These are phyloP conservation scores for Alloteropsis angusta DNA, from an alignment of 202 grass and related monocot species.

Conservation along the genomic window DNA sequence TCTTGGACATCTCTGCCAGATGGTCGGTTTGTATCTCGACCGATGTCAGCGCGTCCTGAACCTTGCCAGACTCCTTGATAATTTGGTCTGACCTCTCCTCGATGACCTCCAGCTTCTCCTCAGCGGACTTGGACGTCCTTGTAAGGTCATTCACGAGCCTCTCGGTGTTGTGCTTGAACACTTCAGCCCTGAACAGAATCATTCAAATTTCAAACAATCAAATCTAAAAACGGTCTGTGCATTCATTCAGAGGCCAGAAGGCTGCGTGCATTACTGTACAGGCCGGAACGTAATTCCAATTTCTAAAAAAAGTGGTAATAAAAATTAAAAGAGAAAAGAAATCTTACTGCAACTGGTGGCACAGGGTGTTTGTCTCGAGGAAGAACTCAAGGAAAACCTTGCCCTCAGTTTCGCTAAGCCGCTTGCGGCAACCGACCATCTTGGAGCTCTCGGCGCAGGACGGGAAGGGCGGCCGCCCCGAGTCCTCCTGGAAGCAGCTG, in stretches of 20 bases:
- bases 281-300: too few species aligned
- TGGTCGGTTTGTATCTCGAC: constrained; percentile 37
- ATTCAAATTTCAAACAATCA: background rate
- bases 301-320: background rate
- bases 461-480: constrained; percentile 47
- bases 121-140: constrained; percentile 47
- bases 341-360: constrained; percentile 85
- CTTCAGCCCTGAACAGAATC: constrained; percentile 59
- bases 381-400: constrained; percentile 89
- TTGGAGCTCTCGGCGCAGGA: constrained; percentile 26
- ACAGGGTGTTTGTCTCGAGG: constrained; percentile 71
- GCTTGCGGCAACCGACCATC: constrained; percentile 64
- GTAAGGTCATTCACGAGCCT: constrained; percentile 65
- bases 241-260: too few species aligned
- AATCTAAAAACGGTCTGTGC: too few species aligned
- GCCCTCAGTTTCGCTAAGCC: constrained; percentile 44
- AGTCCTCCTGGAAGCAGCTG: constrained; percentile 85
- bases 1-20: constrained; percentile 28
- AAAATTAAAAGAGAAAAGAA: too few species aligned
- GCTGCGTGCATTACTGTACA: too few species aligned
- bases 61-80: constrained; percentile 37
- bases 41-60: constrained; percentile 42
- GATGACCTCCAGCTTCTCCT: constrained; percentile 66
- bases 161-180: constrained; percentile 72
- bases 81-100: constrained; percentile 49